Percentiles rank a stretch among this genome's conserved stretches.
These are phyloP conservation scores for Kwoniella europaea DNA, from an alignment of 768 basidiomycete genomes.

Conservation along the genomic window DNA sequence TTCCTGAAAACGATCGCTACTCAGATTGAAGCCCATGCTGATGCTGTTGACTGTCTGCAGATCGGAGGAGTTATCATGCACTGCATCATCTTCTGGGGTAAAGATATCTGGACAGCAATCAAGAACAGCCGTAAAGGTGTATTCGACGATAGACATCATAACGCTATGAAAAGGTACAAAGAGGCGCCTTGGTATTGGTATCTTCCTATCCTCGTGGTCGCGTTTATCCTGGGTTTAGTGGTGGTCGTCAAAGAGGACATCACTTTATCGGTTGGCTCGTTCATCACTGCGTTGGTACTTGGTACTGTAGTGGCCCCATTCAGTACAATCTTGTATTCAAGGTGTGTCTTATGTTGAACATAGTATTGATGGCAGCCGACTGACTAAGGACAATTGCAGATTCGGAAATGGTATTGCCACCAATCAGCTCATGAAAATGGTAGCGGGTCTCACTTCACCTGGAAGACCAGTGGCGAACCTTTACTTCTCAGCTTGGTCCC, in stretches of 20 bases:
- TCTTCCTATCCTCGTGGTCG: conserved; percentile 59
- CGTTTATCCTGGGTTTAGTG: conserved; percentile 61
- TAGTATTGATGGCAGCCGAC: too few species aligned
- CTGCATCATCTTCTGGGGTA: conserved; percentile 67
- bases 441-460: conserved; percentile 30
- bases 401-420: conserved; percentile 69
- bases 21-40: conserved; percentile 58
- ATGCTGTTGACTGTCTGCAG: conserved; percentile 43
- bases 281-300: conserved; percentile 63
- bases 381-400: too few species aligned
- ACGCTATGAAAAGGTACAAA: conserved; percentile 58
- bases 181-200: conserved; percentile 67
- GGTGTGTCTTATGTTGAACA: background rate
- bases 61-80: conserved; percentile 70
- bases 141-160: conserved; percentile 68
- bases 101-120: conserved; percentile 58
- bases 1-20: conserved; percentile 54
- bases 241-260: conserved; percentile 68
- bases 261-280: conserved; percentile 70
- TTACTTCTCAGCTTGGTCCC: conserved; percentile 25
- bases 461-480: conserved; percentile 26
- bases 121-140: conserved; percentile 62
- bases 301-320: conserved; percentile 18
- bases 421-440: conserved; percentile 61
- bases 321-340: conserved; percentile 6